A percentile compares a stretch with the other conserved stretches of the same genome.
These are phyloP conservation scores for Candida dajiaensis DNA, from an alignment of 805 yeast species.

Conservation along the genomic window DNA sequence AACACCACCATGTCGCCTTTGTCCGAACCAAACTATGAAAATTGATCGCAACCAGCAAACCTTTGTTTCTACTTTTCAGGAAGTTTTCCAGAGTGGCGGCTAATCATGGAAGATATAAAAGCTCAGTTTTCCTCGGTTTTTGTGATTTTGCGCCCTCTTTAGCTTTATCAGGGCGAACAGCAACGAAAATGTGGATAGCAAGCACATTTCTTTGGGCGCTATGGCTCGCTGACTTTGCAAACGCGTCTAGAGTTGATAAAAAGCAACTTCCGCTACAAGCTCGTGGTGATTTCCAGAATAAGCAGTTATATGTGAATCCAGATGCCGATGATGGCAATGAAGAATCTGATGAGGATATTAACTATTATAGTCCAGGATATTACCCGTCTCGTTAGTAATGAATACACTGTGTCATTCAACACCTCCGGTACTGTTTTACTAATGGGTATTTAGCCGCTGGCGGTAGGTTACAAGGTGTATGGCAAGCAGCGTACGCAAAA, in stretches of 20 bases:
- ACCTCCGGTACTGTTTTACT: constrained; percentile 2
- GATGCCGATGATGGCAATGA: constrained; percentile 10
- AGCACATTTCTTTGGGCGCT: not conserved
- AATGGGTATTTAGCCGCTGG: constrained; percentile 27
- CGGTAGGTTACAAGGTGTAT: constrained; percentile 42
- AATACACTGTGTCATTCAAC: constrained; percentile 1
- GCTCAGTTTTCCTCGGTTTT: not conserved
- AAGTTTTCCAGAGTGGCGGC: not conserved
- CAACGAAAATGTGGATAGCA: not conserved
- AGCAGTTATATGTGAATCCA: constrained; percentile 20
- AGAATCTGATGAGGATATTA: constrained; percentile 15
- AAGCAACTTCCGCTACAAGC: constrained; percentile 2
- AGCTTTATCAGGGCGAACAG: not conserved
- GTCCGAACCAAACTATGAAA: not conserved
- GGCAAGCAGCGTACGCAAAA: constrained; percentile 53
- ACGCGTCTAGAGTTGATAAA: not conserved
- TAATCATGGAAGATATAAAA: not conserved
- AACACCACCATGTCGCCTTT: constrained; percentile 9
- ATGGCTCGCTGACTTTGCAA: not conserved
- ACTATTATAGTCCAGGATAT: constrained; percentile 16
- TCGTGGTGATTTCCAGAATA: constrained; percentile 12
- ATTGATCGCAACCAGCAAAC: not conserved
- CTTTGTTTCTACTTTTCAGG: not conserved
- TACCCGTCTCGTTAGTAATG: constrained; percentile 22
- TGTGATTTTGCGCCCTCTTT: not conserved